Evolutionary conservation across 495 filamentous ascomycete species (phyloP), one percentile per base, ranked within the genome.

Genomic region (Cetradonia linearis): DNA sequence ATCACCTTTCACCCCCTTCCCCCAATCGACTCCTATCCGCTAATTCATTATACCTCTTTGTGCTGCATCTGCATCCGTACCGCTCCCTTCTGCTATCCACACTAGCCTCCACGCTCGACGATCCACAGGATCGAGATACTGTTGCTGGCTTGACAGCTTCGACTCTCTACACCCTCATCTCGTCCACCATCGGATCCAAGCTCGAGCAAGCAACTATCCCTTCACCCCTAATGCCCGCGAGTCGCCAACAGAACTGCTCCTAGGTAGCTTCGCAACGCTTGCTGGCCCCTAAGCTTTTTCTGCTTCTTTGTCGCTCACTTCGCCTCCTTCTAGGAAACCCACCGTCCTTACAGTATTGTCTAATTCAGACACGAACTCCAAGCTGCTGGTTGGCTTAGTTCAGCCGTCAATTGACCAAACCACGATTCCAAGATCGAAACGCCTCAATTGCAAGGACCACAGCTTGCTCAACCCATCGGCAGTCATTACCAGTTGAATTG

Each of bases 291-390:
- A 34, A 34, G 18, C 3, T 20, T 20, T 27, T 18, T 36, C 14
- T 18, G 9, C 33, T 54, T 53, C 49, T 53, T 54, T 54, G 50
- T 54, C 50, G 20, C 31, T 36, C 30, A n/a, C 50, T 36, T 30
- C 33, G 20, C 20, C 50, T 31, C 30, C 9, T 53, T 54, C 47
- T 34, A n/a, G 50, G 8, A 36, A 33, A 14, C 31, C 8, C n/a
- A 54, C 50, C 18, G 50, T 54, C 50, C 20, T 54, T 54, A 36
- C 50, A 34, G 33, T 54, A 54, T 33, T 54, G 50, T 54, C 50
- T 54, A 54, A 54, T 54, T n/a, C 1, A 20, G 31, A 20, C 31
- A 54, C 30, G 30, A 54, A 20, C 18, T 11, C 50, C 30, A 54
- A 54, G 50, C 50, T 54, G 50, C 50, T 54, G 50, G 50, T 20